Evolutionary conservation across 1,139 yeast genomes (phyloP).

Genomic region (Meyerozyma athensensis): DNA sequence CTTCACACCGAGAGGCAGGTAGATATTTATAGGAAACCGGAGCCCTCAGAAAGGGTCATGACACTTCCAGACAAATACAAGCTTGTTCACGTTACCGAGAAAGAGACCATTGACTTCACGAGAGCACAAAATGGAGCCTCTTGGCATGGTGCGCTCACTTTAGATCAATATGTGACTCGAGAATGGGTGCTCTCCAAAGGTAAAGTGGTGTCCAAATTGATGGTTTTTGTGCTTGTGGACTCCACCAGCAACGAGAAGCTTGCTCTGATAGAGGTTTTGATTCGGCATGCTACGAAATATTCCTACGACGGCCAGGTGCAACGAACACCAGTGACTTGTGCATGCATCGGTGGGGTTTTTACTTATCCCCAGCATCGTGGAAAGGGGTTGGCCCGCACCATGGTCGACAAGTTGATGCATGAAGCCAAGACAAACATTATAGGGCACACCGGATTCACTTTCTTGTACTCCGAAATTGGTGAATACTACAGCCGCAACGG

Average conservation of each 20-base stretch:
- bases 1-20: background rate
- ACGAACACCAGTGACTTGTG: slow-evolving; percentile 12
- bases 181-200: slow-evolving; percentile 42
- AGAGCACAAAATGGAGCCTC: slow-evolving; percentile 40
- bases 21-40: too few species aligned
- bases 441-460: slow-evolving; percentile 40
- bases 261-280: slow-evolving; percentile 35
- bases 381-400: slow-evolving; percentile 56
- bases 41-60: too few species aligned
- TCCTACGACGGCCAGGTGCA: slow-evolving; percentile 15
- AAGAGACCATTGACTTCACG: slow-evolving; percentile 45
- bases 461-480: slow-evolving; percentile 70
- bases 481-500: slow-evolving; percentile 60
- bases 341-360: slow-evolving; percentile 35
- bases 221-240: slow-evolving; percentile 28
- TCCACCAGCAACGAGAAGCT: slow-evolving; percentile 21
- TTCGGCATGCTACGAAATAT: slow-evolving; percentile 26
- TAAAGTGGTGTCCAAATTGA: slow-evolving; percentile 26
- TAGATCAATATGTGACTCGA: slow-evolving; percentile 47
- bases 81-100: slow-evolving; percentile 19
- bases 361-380: slow-evolving; percentile 56
- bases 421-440: slow-evolving; percentile 18
- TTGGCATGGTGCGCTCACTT: slow-evolving; percentile 50
- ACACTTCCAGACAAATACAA: slow-evolving; percentile 2
- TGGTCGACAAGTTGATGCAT: slow-evolving; percentile 50